Evolutionary conservation across 106 monocot species (phyloP), one percentile per base, ranked within the genome.

Genomic region (Triglochin maritima): DNA sequence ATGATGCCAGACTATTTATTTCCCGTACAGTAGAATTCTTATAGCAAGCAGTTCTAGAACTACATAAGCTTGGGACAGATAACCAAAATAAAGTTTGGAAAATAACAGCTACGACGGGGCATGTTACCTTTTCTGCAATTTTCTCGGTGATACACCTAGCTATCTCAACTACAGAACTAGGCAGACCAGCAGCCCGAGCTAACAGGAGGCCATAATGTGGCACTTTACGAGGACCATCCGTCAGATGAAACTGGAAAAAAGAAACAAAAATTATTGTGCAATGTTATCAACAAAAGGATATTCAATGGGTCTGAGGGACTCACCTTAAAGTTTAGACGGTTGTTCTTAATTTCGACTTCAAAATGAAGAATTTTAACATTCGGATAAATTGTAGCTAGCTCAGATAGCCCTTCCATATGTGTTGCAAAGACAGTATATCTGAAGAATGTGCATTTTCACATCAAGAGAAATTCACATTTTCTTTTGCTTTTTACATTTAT

Each of bases 351-450:
- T 60, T 99, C 98, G 55, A 99, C 98, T 64, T 88, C 86, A 75
- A 99, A 92, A 79, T 99, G 98, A n/a, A 99, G 82, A 43, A 92
- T 86, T 76, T 99, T 99, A 69, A 89, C 84, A 78, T 89, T 99
- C 54, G 91, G 92, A 74, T 98, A 92, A 12, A 98, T 71, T 46
- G 82, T 86, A 54, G 88, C 82, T 67, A 98, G 67, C 68, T 92
- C 85, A 64, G 92, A 84, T 68, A 92, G 68, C 42, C 77, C 80
- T 78, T 89, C 92, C 92, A 92, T 92, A 60, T 98, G 98, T 14
- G 92, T 99, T 41, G 98, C 86, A 79, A 99, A 99, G 67, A 99
- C 69, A 44, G 98, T 92, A 61, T 86, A 99, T 49, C 98, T 92
- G 70, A 63, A 47, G 43, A 72, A 64, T 29, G 29, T 29, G 29